Evolutionary conservation across 1,284 basidiomycete genomes (phyloP).

Genomic region (Clitocybe nebularis): DNA sequence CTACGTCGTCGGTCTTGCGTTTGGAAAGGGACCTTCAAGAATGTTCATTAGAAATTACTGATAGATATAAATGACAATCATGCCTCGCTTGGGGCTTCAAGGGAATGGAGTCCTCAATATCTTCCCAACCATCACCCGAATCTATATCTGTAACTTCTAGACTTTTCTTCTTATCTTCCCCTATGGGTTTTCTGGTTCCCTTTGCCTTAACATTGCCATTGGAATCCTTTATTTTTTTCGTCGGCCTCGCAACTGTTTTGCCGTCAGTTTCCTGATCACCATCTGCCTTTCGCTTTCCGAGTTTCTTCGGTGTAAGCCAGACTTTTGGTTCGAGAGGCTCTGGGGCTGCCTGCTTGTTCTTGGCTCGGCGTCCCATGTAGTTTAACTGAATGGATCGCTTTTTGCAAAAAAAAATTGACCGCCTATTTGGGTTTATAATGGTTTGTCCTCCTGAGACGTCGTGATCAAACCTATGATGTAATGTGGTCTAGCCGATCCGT

Average conservation of each 20-base stretch:
- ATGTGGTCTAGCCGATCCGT: too few relatives aligned
- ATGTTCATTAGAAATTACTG: not conserved
- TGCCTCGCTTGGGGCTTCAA: slow-evolving; percentile 43
- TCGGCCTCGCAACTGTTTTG: slow-evolving; percentile 31
- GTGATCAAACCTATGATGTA: too few relatives aligned
- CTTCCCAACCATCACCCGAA: slow-evolving; percentile 60
- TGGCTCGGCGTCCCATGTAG: slow-evolving; percentile 86
- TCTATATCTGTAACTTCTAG: slow-evolving; percentile 16
- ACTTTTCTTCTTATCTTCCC: slow-evolving; percentile 8
- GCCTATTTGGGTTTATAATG: too few relatives aligned
- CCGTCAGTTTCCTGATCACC: slow-evolving; percentile 42
- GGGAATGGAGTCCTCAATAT: slow-evolving; percentile 47
- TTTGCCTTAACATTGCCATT: slow-evolving; percentile 26
- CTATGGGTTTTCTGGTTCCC: slow-evolving; percentile 19
- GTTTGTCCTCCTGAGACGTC: too few relatives aligned
- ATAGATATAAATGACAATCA: slow-evolving; percentile 19
- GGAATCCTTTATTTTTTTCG: slow-evolving; percentile 56
- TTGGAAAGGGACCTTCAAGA: slow-evolving; percentile 41
- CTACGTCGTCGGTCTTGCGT: slow-evolving; percentile 45
- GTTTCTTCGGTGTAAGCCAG: slow-evolving; percentile 46
- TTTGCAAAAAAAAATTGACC: slow-evolving; percentile 14
- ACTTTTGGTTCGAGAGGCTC: slow-evolving; percentile 49
- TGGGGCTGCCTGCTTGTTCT: slow-evolving; percentile 85
- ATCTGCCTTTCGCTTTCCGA: slow-evolving; percentile 71
- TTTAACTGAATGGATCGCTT: slow-evolving; percentile 1